Evolutionary conservation across 805 yeast species (phyloP), one percentile per base, ranked within the genome.

Genomic region (Suhomyces kilbournensis): DNA sequence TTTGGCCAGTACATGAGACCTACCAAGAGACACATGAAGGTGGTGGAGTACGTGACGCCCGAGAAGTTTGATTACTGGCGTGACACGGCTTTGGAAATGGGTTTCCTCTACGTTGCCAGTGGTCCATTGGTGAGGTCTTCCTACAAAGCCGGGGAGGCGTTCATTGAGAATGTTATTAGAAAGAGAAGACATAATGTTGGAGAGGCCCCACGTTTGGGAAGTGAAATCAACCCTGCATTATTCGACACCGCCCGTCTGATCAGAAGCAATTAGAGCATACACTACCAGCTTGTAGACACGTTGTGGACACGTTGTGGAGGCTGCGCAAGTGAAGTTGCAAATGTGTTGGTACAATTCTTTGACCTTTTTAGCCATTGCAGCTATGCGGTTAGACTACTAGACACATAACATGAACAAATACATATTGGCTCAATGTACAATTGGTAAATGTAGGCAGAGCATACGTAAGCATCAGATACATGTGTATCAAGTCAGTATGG

Each of bases 1-100:
- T 94, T 94, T 71, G 99, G 99, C 35, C 99, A 94, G 72, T 94
- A 94, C 70, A 94, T 94, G 97, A 82, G 99, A 68, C 99, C 99
- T 44, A 94, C 99, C 1, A 94, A 89, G 72, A 85, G 99, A 65
- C 99, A 94, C 70, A 91, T 94, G 96, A 92, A 92, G 74, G 99
- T 94, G 43, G 97, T 90, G 9, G 97, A 93, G 60, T 94, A 94
- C 63, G 83, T 94, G 17, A 87, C 84, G 23, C 99, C 99, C 2
- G 97, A 89, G 60, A 91, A 90, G 69, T 94, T 94, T 67, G 96
- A 92, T 54, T 79, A 86, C 67, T 94, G 99, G 99, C 90, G 85
- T 63, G 83, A 87, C 52, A 80, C 78, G 8, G 98, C 99, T 0
- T 68, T 86, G 56, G 90, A 88, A 43, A 72, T 93, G 81, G 99